Evolutionary conservation across 352 stramenopile genomes (phyloP).

Genomic region (Phytophthora constricta): DNA sequence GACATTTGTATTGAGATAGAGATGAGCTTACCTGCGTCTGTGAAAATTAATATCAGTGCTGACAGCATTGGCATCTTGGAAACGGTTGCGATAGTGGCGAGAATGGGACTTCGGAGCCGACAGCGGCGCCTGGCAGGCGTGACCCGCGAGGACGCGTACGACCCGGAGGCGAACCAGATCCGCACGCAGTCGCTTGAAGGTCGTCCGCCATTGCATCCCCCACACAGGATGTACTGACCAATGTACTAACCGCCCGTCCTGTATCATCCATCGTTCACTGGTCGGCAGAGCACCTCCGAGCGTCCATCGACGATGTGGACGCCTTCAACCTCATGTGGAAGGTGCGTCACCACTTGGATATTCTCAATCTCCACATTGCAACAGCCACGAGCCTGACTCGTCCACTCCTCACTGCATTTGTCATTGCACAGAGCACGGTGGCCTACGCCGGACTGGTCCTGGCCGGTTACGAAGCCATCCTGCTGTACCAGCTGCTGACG

Average conservation of each 20-base stretch:
- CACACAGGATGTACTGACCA: too few species aligned
- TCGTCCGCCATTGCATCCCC: neutral
- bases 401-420: too few species aligned
- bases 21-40: too few species aligned
- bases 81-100: neutral
- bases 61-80: neutral
- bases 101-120: conserved; percentile 59
- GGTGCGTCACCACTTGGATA: too few species aligned
- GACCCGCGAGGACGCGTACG: conserved; percentile 41
- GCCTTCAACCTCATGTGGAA: conserved; percentile 61
- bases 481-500: conserved; percentile 44
- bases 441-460: conserved; percentile 47
- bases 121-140: conserved; percentile 52
- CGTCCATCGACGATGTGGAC: conserved; percentile 49
- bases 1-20: too few species aligned
- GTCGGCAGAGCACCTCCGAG: conserved; percentile 50
- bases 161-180: conserved; percentile 47
- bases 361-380: neutral
- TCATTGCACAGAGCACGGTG: conserved; percentile 41
- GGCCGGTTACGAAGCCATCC: conserved; percentile 46
- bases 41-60: too few species aligned
- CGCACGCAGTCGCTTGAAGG: conserved; percentile 44
- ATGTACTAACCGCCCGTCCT: too few species aligned
- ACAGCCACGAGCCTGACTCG: too few species aligned
- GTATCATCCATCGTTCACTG: neutral